Base-by-base conservation (phyloP, 1,284 basidiomycete genomes). In the Ustilago shanxiensis region DNA sequence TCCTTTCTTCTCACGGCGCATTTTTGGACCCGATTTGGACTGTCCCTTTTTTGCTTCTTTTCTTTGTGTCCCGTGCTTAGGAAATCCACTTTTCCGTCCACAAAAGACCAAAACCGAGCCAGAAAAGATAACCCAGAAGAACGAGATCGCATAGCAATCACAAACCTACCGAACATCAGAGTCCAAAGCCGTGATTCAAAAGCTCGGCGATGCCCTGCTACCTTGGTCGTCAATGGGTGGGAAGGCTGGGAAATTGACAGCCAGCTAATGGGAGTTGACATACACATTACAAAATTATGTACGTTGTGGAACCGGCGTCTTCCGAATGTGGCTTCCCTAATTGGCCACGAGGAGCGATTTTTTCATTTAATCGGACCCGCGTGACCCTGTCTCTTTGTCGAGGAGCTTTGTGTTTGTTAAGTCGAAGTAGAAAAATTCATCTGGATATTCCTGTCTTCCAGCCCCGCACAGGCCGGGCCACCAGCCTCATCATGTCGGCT, bases 281-380 rank as follows among this genome's bases (percentile, higher is more conserved):
- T n/a, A n/a, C n/a, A n/a, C n/a, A n/a, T n/a, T n/a, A n/a, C n/a
- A n/a, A n/a, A n/a, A n/a, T 33, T 33, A 11, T 33, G 3, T 20
- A 6, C 44, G 22, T 45, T 22, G 35, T 44, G 22, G 26, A 57
- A 29, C 68, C 62, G 68, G 61, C 41, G 54, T 62, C 47, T 57
- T 60, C 62, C 68, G 68, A 65, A 33, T 64, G 44, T 41, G 56
- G 37, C 45, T 56, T 39, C 22, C 24, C 54, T 47, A 31, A 60
- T 60, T 56, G 57, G 57, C 61, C 57, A 53, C 49, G 59, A 45
- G 29, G 47, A 45, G n/a, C n/a, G n/a, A n/a, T n/a, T n/a, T n/a
- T n/a, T n/a, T n/a, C n/a, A n/a, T n/a, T n/a, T n/a, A 53, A 50
- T 60, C 59, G 50, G 59, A 49, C 52, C 58, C 49, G 66, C 54